Base-by-base conservation (phyloP, 352 stramenopile species). In the Pilasporangium apinafurcum region DNA sequence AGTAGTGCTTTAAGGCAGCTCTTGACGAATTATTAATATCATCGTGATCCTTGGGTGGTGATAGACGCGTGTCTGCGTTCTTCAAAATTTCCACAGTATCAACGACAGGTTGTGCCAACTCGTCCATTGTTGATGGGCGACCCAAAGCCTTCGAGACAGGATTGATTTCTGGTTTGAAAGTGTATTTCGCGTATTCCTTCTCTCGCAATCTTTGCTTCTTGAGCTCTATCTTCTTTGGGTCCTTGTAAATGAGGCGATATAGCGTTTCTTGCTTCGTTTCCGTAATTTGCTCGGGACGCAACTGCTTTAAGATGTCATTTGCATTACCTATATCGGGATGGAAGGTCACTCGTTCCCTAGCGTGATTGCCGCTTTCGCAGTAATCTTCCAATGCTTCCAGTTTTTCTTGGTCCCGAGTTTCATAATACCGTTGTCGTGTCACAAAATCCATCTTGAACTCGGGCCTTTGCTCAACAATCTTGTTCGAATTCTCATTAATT, bases 401-500 rank as follows among this genome's bases (percentile, higher is more conserved):
- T 20, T 72, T 73, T 21, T 81, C 68, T 62, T 73, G 66, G 18
- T 89, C 82, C 2, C 72, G 63, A 16, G 63, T 63, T 35, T 81
- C 71, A 37, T 79, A 93, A 38, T 82, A 89, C 20, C 59, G 37
- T 43, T 93, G 75, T 0, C 81, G 65, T 1, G 76, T 53, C 6
- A 91, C 61, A 45, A 88, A 92, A 39, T 90, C 68, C 39, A 90
- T 60, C 37, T 86, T 65, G 60, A 88, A 91, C 53, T 91, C 79
- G 7, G 79, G 75, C 17, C 68, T 76, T 13, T 70, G 59, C 16
- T 79, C 52, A 8, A 84, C 59, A 8, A 88, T 70, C 28, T 56
- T 59, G 24, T 41, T 52, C 12, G 73, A 86, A 8, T 45, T 60
- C 16, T 85, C 64, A 21, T 56, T 87, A 48, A 91, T 83, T 39